Evolutionary conservation across 108 stramenopile species (phyloP).

Genomic region (Pseudonitzschia pungens): DNA sequence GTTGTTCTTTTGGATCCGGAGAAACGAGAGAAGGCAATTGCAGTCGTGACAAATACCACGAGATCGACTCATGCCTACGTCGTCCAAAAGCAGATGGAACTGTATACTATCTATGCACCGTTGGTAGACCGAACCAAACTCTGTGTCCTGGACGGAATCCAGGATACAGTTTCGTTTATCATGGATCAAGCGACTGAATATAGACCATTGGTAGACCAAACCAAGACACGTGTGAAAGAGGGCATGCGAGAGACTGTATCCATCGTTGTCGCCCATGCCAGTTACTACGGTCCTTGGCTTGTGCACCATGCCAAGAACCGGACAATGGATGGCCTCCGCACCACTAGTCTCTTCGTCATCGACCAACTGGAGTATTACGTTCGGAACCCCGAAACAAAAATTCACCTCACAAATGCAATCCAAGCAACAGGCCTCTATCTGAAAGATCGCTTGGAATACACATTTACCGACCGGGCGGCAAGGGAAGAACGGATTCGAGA

Average conservation of each 20-base stretch:
- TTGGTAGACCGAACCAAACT: neutral
- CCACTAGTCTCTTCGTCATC: neutral
- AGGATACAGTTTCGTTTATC: neutral
- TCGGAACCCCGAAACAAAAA: neutral
- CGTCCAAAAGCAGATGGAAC: neutral
- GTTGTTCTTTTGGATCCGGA: neutral
- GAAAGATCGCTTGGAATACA: conserved; percentile 18
- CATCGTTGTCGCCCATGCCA: neutral
- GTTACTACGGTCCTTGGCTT: neutral
- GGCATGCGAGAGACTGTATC: neutral
- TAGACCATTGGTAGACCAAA: neutral
- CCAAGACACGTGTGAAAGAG: neutral
- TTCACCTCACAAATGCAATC: neutral
- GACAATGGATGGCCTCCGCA: conserved; percentile 9
- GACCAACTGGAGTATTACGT: neutral
- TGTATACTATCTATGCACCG: neutral
- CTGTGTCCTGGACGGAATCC: neutral
- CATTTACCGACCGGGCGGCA: conserved; percentile 26
- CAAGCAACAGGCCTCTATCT: neutral
- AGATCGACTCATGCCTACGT: neutral
- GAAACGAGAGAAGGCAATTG: neutral
- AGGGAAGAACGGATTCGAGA: conserved; percentile 25
- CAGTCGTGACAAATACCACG: neutral
- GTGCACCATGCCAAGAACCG: neutral
- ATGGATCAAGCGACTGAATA: neutral